Evolutionary conservation across 345 rosid genomes (phyloP), one percentile per base, ranked within the genome.

Genomic region (Diplotaxis tenuifolia): DNA sequence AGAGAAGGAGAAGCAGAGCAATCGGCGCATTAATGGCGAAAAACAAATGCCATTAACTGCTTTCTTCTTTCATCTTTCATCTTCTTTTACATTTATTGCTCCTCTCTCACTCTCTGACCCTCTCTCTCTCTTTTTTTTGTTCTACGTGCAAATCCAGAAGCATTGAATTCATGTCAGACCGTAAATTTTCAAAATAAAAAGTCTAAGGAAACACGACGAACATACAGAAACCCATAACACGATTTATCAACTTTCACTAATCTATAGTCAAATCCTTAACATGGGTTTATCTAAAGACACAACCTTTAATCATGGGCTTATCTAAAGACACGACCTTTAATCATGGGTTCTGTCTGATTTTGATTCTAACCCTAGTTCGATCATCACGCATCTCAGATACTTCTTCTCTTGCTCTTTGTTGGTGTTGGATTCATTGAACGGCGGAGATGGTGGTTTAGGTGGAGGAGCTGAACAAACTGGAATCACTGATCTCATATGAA

Each of bases 381-480:
- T 56, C 29, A 67, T 18, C 56, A 60, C 38, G 62, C 55, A 16
- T 52, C 29, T 63, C 70, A 10, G 7, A 18, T 56, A 47, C 42
- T 40, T 23, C 56, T 57, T 25, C 34, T 73, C 66, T 74, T 40
- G 15, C 49, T 16, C 49, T 40, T 40, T 1, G 1, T 0, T 40
- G 11, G 68, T 32, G 63, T 20, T 25, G 36, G 11, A n/a, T 45
- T 28, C 53, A 56, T 18, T 57, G 54, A 38, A 16, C 6, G 52
- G 61, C 16, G 54, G 22, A 52, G 54, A n/a, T 2, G 31, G 19
- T 22, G 66, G 66, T 45, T 64, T 70, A 4, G 40, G 34, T 23
- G 84, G 88, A 40, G 89, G 89, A 58, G 92, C 86, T 54, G 92
- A 85, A 75, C 89, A 89, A 52, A 89, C 95, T 60, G 95, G 92